Percentiles rank a stretch among this genome's conserved stretches.
Conservation (phyloP, 2,329 filamentous ascomycete genomes). For the Phyllosticta capitalensis region DNA sequence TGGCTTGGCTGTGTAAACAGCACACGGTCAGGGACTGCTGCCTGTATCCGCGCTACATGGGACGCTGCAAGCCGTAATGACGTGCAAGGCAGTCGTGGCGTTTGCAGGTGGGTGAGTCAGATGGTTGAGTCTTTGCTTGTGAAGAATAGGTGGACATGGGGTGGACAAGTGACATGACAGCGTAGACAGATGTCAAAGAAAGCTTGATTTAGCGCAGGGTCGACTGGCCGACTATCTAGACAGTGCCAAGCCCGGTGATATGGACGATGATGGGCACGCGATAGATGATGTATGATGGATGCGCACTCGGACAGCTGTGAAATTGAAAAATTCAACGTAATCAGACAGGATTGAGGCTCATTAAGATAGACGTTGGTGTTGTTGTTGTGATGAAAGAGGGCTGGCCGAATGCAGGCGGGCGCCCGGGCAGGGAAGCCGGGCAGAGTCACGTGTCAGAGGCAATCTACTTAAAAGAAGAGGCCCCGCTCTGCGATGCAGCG, state of each 20-base stretch:
- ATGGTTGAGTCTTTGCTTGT: background rate
- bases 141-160: background rate
- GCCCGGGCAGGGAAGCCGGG: background rate
- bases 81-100: background rate
- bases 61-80: conserved; percentile 61
- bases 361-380: background rate
- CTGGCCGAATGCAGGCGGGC: background rate
- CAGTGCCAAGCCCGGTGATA: background rate
- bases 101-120: background rate
- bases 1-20: conserved; percentile 58
- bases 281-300: background rate
- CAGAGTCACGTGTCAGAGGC: background rate
- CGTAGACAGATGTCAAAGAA: conserved; percentile 8
- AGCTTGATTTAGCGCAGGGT: conserved; percentile 5
- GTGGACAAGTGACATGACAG: background rate
- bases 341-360: background rate
- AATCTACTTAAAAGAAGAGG: conserved; percentile 8
- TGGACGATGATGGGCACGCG: background rate
- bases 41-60: conserved; percentile 73
- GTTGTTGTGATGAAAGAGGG: background rate
- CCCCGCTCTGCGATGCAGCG: conserved; percentile 7
- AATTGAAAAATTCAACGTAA: too few relatives aligned
- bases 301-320: background rate
- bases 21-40: conserved; percentile 60
- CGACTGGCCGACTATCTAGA: background rate